Percentiles rank a stretch among this genome's conserved stretches.
These are phyloP conservation scores for Filosporella fistucella DNA, from an alignment of 495 filamentous ascomycete genomes.

Conservation along the genomic window DNA sequence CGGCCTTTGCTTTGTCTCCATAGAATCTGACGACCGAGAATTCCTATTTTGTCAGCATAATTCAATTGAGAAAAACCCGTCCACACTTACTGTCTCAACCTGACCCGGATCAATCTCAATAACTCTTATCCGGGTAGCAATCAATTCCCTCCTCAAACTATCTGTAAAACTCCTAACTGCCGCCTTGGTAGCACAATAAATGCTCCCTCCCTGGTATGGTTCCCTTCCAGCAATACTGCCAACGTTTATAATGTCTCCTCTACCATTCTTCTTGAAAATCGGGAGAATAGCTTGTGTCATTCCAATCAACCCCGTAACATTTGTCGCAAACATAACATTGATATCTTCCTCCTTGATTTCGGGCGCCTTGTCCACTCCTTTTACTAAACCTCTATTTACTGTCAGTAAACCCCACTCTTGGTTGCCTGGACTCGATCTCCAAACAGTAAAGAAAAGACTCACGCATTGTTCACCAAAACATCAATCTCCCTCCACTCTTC, in stretches of 20 bases:
- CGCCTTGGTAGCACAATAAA: conserved; percentile 97
- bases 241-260: conserved; percentile 95
- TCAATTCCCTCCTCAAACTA: conserved; percentile 79
- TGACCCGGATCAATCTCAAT: conserved; percentile 95
- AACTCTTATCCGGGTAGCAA: conserved; percentile 79
- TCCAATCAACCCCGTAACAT: conserved; percentile 91
- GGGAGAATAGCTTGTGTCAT: conserved; percentile 92
- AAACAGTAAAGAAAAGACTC: conserved; percentile 30
- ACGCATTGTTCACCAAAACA: conserved; percentile 97
- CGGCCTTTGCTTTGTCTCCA: conserved; percentile 91
- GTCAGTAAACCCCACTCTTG: conserved; percentile 7
- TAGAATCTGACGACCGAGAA: conserved; percentile 92
- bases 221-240: conserved; percentile 93
- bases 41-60: conserved; percentile 46
- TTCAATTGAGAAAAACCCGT: conserved; percentile 11
- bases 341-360: conserved; percentile 82
- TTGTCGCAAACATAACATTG: conserved; percentile 82
- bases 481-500: conserved; percentile 84
- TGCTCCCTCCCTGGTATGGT: conserved; percentile 82
- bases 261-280: conserved; percentile 76
- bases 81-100: conserved; percentile 76
- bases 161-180: conserved; percentile 90
- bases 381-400: conserved; percentile 67
- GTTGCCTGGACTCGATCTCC: not conserved
- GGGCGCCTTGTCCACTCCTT: conserved; percentile 81